Base-by-base conservation (phyloP, 1,284 basidiomycete genomes). In the Naganishia albida region DNA sequence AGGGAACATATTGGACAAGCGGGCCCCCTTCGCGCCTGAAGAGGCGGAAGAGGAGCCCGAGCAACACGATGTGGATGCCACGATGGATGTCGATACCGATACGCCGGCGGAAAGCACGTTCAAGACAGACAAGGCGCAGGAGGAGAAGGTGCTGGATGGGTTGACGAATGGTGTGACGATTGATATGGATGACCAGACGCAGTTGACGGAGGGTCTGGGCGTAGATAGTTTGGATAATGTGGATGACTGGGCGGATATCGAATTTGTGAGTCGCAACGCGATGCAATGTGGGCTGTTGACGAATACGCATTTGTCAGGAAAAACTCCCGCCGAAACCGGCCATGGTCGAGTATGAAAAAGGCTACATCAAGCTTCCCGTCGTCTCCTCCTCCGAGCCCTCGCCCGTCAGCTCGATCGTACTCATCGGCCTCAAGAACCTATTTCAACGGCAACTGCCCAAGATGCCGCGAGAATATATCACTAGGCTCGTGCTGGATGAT, bases 401-500 rank as follows among this genome's bases (percentile, higher is more conserved):
- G 50, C 87, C 91, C 1, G 85, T 86, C 28, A 88, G 88, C 1
- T 82, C 89, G 44, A 87, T 98, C 65, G 87, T 99, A 62, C 84
- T 98, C 53, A 93, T 93, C 0, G 93, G 93, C 13, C 83, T 98
- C 67, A 99, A 98, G 81, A 95, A 93, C 26, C 86, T 99, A 26
- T 99, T 99, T 75, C 95, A 97, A 77, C 91, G 92, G 70, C 96
- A 99, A 77, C 81, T 99, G 7, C 96, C 96, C 8, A 98, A 98
- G 80, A 99, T 99, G 96, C 96, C 96, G 23, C 84, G 93, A 73
- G 96, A 99, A 77, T 99, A 99, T 74, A 99, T 99, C 70, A 92
- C 96, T 0, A 86, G 96, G 42, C 84, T 99, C 16, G 95, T 99
- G 0, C 91, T 93, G 69, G 95, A 99, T 76, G 83, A 85, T 46